Percentiles rank a stretch among this genome's conserved stretches.
phyloP scores from a whole-genome alignment of 805 yeast genomes.

The Lipomyces mesembrius region DNA sequence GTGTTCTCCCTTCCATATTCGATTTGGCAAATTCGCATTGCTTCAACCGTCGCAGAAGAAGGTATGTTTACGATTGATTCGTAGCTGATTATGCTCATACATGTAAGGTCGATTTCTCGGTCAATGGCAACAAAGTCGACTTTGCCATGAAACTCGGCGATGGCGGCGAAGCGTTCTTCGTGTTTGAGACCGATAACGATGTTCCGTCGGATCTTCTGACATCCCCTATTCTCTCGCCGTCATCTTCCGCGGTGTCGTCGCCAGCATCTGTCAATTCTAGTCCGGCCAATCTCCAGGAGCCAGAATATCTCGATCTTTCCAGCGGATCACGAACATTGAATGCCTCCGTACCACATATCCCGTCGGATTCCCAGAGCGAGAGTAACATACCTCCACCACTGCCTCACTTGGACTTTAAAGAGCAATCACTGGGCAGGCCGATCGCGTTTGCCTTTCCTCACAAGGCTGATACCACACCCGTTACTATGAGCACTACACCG shows the following conservation, averaged over 20 bases:
- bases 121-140: constrained; percentile 79
- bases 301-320: constrained; percentile 56
- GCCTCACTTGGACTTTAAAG: constrained; percentile 9
- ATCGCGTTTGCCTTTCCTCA: constrained; percentile 4
- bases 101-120: constrained; percentile 70
- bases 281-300: constrained; percentile 48
- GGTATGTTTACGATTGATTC: constrained; percentile 34
- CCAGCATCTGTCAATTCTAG: constrained; percentile 35
- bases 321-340: constrained; percentile 20
- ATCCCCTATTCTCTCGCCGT: constrained; percentile 83
- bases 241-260: constrained; percentile 48
- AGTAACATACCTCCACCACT: constrained; percentile 33
- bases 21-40: constrained; percentile 93
- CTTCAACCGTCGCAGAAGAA: constrained; percentile 94
- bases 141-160: constrained; percentile 96
- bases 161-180: constrained; percentile 97
- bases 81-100: not conserved
- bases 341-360: constrained; percentile 23
- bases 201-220: constrained; percentile 81
- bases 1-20: constrained; percentile 95
- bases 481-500: not conserved
- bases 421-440: constrained; percentile 16
- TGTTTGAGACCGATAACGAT: constrained; percentile 76
- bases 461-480: constrained; percentile 14
- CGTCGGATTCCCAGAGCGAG: constrained; percentile 36